Evolutionary conservation across 192 early-diverging fungal genomes (phyloP).

Genomic region (Backusella tuberculispora): DNA sequence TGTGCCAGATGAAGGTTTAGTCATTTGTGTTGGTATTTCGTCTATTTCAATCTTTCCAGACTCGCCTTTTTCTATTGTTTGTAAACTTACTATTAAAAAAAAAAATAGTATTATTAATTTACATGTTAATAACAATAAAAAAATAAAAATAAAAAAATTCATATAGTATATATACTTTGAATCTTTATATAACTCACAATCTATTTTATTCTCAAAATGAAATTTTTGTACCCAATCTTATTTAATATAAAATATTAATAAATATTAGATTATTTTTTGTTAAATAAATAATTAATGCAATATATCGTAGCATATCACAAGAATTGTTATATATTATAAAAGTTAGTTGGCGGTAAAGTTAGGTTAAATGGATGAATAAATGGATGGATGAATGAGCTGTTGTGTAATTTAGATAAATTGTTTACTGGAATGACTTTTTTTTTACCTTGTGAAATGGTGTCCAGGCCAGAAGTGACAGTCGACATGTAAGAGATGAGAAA

Average conservation of each 20-base stretch:
- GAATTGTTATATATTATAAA: no score
- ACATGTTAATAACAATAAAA: background rate
- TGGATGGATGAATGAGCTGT: no score
- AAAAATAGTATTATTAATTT: no score
- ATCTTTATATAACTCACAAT: conserved; percentile 25
- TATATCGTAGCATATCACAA: no score
- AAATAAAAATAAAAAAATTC: background rate
- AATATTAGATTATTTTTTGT: background rate
- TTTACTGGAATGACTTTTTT: background rate
- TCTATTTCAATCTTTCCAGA: conserved; percentile 37
- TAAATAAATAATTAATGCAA: no score
- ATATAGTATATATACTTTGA: background rate
- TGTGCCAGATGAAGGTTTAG: background rate
- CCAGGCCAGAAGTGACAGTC: background rate
- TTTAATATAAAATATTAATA: background rate
- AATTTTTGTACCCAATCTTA: conserved; percentile 36
- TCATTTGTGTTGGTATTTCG: conserved; percentile 22
- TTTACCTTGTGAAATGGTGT: conserved; percentile 4
- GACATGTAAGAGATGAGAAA: conserved; percentile 20
- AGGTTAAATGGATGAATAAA: no score
- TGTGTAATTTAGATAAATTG: background rate
- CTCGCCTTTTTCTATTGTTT: conserved; percentile 24
- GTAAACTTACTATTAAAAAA: conserved; percentile 31
- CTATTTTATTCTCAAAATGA: conserved; percentile 31
- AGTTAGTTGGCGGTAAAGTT: no score